A percentile compares a stretch with the other conserved stretches of the same genome.
phyloP scores from a whole-genome alignment of 225 moss, liverwort and hornwort genomes.

The Marchantia paleacea region DNA sequence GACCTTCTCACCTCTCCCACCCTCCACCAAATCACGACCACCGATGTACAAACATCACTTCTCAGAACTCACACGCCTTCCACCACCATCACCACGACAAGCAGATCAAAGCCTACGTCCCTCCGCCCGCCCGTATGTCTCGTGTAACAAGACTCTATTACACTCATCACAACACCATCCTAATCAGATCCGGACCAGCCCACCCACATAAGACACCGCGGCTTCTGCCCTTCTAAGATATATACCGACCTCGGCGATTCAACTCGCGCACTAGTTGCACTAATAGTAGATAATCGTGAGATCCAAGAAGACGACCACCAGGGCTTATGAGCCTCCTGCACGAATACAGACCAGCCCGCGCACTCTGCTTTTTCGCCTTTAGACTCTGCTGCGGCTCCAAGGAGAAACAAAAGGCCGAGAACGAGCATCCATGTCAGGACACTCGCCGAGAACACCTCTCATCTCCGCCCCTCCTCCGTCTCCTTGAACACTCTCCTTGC shows the following conservation, averaged over 20 bases:
- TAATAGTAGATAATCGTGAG: background rate
- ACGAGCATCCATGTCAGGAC: conserved; percentile 10
- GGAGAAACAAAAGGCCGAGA: background rate
- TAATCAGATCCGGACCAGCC: background rate
- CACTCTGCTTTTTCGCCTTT: background rate
- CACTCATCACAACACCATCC: background rate
- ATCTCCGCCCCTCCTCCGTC: background rate
- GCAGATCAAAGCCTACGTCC: background rate
- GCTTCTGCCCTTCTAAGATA: background rate
- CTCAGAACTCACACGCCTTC: background rate
- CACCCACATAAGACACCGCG: background rate
- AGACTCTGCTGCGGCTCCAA: background rate
- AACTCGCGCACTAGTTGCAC: background rate
- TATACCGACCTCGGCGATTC: background rate
- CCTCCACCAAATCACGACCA: background rate
- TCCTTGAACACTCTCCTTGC: background rate
- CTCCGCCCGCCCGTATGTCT: background rate
- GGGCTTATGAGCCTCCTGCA: background rate
- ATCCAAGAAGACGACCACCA: background rate
- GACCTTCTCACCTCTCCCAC: conserved; percentile 20
- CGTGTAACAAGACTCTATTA: background rate
- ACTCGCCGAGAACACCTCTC: conserved; percentile 3
- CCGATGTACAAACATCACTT: background rate
- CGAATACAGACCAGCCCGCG: background rate
- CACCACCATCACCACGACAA: background rate